A percentile compares a stretch with the other conserved stretches of the same genome.
Conservation (phyloP, 2,329 filamentous ascomycete species). For the Cladosporium cucumerinum region DNA sequence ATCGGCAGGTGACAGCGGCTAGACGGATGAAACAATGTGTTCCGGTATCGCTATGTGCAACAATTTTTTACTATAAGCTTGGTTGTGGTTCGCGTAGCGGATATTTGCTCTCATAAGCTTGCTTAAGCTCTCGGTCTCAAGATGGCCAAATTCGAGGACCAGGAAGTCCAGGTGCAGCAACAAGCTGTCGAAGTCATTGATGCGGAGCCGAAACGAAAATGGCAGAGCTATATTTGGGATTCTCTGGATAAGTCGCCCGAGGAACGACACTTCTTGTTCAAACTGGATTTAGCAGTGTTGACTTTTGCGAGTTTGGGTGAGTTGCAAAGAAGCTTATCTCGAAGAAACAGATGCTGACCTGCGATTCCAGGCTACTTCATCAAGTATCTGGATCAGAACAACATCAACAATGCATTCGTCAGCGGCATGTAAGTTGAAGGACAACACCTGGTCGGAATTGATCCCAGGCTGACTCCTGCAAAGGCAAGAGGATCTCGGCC, state of each 20-base stretch:
- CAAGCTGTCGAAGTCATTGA: constrained; percentile 15
- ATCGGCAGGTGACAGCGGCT: neutral
- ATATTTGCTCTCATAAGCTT: neutral
- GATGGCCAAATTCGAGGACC: constrained; percentile 3
- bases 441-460: neutral
- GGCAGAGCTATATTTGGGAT: constrained; percentile 53
- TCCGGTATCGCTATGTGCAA: neutral
- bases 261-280: constrained; percentile 49
- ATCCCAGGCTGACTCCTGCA: constrained; percentile 35
- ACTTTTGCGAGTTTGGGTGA: constrained; percentile 48
- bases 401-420: constrained; percentile 44
- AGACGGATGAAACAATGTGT: neutral
- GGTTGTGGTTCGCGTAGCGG: neutral
- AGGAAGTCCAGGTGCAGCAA: constrained; percentile 3
- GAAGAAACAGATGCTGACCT: neutral
- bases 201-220: constrained; percentile 33
- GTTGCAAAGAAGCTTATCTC: constrained; percentile 22
- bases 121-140: neutral
- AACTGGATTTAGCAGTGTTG: constrained; percentile 48
- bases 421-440: constrained; percentile 36
- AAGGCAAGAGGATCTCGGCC: constrained; percentile 51
- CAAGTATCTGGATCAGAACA: constrained; percentile 43
- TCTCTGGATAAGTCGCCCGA: constrained; percentile 51
- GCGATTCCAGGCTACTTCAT: constrained; percentile 42
- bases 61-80: neutral